Evolutionary conservation across 495 filamentous ascomycete genomes (phyloP).

Genomic region (Hyaloscypha bicolor): DNA sequence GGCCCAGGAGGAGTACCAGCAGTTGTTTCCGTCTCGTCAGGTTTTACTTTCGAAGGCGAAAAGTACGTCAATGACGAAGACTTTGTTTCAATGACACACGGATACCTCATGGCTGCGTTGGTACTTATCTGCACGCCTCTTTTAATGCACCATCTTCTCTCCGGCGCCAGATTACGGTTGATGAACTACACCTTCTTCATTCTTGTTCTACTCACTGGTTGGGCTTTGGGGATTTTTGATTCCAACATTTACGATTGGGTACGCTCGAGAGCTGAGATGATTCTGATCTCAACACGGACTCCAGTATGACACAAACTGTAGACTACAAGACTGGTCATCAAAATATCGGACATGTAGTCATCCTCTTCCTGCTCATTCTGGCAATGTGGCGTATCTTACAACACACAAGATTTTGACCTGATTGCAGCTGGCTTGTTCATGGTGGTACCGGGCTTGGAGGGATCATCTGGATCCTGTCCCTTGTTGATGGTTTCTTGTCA

Average conservation of each 20-base stretch:
- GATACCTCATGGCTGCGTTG: not conserved
- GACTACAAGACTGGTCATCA: no score
- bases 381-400: no score
- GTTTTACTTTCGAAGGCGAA: not conserved
- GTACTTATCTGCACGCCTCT: not conserved
- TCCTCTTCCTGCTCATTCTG: no score
- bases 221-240: not conserved
- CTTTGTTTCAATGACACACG: not conserved
- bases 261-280: not conserved
- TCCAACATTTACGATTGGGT: not conserved
- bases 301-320: no score
- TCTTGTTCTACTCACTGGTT: not conserved
- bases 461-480: no score
- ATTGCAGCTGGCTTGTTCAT: no score
- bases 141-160: not conserved
- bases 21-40: not conserved
- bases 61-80: not conserved
- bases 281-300: no score
- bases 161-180: not conserved
- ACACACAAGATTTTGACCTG: no score
- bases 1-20: not conserved
- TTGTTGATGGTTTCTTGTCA: no score
- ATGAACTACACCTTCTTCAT: not conserved
- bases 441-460: no score
- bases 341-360: no score